Percentiles rank a stretch among this genome's conserved stretches.
phyloP scores from a whole-genome alignment of 495 filamentous ascomycete species.

The Xylona heveae region DNA sequence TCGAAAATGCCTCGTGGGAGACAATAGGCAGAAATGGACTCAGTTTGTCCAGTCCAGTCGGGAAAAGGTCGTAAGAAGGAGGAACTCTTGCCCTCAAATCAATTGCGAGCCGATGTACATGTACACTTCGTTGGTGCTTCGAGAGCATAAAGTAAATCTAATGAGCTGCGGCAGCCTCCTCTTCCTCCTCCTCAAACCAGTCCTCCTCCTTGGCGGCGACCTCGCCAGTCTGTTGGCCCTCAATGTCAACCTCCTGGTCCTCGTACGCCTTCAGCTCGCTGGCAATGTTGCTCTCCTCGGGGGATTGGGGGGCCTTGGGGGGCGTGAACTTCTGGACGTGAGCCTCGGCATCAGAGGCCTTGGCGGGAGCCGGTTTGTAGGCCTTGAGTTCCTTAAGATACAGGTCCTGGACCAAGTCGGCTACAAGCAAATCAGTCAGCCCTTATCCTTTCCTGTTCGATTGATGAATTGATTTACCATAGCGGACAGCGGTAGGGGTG shows the following conservation, averaged over 20 bases:
- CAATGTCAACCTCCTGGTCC: conserved; percentile 76
- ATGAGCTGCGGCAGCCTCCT: conserved; percentile 11
- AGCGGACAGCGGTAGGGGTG: conserved; percentile 44
- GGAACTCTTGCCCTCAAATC: no score
- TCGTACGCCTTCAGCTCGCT: conserved; percentile 85
- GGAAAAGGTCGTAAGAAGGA: no score
- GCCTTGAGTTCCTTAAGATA: conserved; percentile 86
- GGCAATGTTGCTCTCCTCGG: conserved; percentile 82
- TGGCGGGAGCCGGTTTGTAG: conserved; percentile 73
- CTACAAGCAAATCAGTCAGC: conserved; percentile 21
- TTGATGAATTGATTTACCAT: conserved; percentile 32
- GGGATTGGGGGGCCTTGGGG: conserved; percentile 61
- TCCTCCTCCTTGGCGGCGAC: conserved; percentile 37
- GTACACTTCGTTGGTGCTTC: no score
- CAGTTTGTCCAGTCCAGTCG: no score
- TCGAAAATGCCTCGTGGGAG: no score
- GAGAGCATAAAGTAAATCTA: no score
- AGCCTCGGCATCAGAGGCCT: conserved; percentile 68
- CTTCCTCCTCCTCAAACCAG: conserved; percentile 48
- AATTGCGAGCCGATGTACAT: no score
- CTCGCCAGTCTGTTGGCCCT: conserved; percentile 52
- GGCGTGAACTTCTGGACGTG: conserved; percentile 73
- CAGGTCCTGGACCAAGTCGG: conserved; percentile 88
- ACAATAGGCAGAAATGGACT: no score
- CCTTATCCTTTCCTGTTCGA: conserved; percentile 5